Evolutionary conservation across 1,284 basidiomycete species (phyloP).

Genomic region (Trametes hirsuta): DNA sequence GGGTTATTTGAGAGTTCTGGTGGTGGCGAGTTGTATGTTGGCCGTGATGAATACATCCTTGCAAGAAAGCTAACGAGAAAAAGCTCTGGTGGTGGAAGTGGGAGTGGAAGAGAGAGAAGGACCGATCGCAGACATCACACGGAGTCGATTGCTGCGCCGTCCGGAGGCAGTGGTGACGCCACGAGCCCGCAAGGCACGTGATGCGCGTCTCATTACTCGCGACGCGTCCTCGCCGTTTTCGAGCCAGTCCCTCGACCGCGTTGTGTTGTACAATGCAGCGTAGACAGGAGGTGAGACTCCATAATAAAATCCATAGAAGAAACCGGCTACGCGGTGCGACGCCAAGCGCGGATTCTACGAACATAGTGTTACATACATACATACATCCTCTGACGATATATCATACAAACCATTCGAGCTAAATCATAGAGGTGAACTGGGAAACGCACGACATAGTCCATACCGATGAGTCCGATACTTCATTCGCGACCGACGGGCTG

Average conservation of each 20-base stretch:
- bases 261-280: too few relatives aligned
- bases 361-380: constrained; percentile 12
- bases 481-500: constrained; percentile 2
- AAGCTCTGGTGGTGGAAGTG: neutral
- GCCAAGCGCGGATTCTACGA: neutral
- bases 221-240: neutral
- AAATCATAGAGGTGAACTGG: neutral
- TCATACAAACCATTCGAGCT: constrained; percentile 4
- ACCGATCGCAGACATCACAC: neutral
- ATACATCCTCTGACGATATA: constrained; percentile 7
- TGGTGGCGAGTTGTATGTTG: constrained; percentile 32
- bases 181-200: constrained; percentile 5
- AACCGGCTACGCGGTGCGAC: too few relatives aligned
- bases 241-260: too few relatives aligned
- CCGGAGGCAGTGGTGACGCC: constrained; percentile 12
- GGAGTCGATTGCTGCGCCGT: neutral
- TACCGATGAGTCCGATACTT: neutral
- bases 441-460: neutral
- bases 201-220: neutral
- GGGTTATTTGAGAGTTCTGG: constrained; percentile 43
- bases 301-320: too few relatives aligned
- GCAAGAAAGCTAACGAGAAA: neutral
- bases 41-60: constrained; percentile 33
- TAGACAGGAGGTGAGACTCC: too few relatives aligned
- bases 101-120: neutral